Percentiles rank a stretch among this genome's conserved stretches.
Evolutionary conservation across 1,284 basidiomycete species (phyloP).

Genomic region (Irpex lacteus): DNA sequence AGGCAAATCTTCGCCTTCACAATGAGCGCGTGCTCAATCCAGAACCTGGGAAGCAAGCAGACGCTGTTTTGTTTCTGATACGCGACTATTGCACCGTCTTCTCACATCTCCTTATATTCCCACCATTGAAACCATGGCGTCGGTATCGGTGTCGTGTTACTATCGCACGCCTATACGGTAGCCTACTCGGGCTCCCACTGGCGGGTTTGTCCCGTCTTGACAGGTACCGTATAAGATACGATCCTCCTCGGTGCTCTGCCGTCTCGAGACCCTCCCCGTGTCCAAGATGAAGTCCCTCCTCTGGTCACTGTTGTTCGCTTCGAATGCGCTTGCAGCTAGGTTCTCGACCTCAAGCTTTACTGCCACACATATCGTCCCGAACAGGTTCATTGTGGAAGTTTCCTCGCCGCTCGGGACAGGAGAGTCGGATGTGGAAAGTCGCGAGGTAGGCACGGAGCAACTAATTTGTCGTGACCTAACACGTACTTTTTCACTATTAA

Average conservation of each 20-base stretch:
- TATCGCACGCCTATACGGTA: conserved; percentile 1
- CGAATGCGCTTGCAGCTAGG: conserved; percentile 7
- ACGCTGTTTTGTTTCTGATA: background rate
- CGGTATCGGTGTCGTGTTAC: background rate
- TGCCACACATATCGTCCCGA: conserved; percentile 35
- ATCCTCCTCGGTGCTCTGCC: background rate
- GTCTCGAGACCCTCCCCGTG: background rate
- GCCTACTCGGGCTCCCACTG: background rate
- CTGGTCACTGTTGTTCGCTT: conserved; percentile 22
- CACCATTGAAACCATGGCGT: background rate
- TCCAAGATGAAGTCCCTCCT: conserved; percentile 30
- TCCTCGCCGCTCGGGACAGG: conserved; percentile 34
- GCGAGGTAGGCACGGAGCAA: conserved; percentile 17
- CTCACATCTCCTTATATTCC: background rate
- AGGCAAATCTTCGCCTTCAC: background rate
- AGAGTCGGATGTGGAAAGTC: conserved; percentile 32
- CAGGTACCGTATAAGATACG: background rate
- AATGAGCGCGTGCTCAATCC: background rate
- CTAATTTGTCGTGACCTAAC: background rate
- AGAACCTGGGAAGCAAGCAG: background rate
- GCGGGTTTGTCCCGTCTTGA: background rate
- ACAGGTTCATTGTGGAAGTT: conserved; percentile 54
- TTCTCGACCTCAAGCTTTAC: conserved; percentile 34
- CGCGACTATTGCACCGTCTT: background rate
- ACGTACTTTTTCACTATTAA: background rate